Conservation (phyloP, 306 rosid genomes). For the Nissolia schottii region DNA sequence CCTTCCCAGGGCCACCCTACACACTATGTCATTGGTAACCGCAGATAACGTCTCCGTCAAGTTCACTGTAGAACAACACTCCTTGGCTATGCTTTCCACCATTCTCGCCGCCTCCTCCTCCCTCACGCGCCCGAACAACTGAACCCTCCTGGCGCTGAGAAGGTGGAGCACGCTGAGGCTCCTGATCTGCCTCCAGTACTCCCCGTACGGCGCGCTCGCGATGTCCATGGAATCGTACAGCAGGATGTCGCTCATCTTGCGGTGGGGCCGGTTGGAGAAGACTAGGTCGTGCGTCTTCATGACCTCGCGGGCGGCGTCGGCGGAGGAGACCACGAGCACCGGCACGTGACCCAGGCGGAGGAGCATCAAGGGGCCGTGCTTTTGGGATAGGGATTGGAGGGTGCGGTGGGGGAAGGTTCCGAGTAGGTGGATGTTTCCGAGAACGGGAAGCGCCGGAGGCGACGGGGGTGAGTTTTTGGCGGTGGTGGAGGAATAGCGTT, state of each 20-base stretch:
- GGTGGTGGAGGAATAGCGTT: not conserved
- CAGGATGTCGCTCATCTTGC: not conserved
- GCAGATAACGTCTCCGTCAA: not conserved
- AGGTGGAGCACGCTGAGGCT: not conserved
- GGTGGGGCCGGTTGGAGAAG: conserved; percentile 8
- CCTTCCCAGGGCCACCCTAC: conserved; percentile 11
- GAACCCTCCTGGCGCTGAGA: conserved; percentile 14
- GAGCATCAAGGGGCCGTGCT: not conserved
- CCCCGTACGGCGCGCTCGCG: not conserved
- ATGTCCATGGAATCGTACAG: conserved; percentile 3
- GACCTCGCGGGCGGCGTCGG: not conserved
- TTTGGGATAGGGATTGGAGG: conserved; percentile 6
- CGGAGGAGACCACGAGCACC: not conserved
- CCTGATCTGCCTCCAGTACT: conserved; percentile 8
- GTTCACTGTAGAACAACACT: not conserved
- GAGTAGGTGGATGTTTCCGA: conserved; percentile 19
- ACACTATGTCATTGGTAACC: not conserved
- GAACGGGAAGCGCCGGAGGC: not conserved
- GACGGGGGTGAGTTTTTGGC: conserved; percentile 20
- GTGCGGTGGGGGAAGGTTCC: conserved; percentile 8
- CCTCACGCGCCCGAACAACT: not conserved
- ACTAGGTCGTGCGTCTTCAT: conserved; percentile 15
- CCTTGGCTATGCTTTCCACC: not conserved
- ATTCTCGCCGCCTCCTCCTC: conserved; percentile 19
- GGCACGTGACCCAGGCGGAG: conserved; percentile 12